Evolutionary conservation across 1,139 yeast species (phyloP), one percentile per base, ranked within the genome.

Genomic region (Wickerhamomyces sp.): DNA sequence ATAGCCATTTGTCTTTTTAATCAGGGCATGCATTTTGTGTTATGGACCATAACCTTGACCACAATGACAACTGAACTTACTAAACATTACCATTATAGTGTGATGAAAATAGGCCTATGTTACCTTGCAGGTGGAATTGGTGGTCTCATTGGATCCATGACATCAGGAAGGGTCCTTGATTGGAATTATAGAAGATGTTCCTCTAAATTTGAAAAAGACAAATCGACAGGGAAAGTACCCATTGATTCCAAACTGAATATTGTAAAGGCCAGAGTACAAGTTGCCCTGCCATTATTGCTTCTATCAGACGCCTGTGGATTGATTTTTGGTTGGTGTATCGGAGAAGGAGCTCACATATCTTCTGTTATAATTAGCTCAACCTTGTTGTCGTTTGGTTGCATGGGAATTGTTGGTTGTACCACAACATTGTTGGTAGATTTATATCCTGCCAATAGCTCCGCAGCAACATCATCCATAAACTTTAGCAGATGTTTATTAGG

Each of bases 21-120:
- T 0, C 73, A 76, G 3, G 78, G 86, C 0, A 47, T 85, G 8
- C 76, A 76, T 44, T 84, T 78, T 55, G 69, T 88, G 1, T 63
- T 75, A 4, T 85, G 90, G 89, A 76, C 81, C n/a, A 71, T 81
- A 63, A 68, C 77, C 28, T 68, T 81, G 42, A 82, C 94, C 0
- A 72, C 87, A 0, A 59, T 82, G 41, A 73, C 90, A 0, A 72
- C 83, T 0, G 60, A 72, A 6, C 59, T 85, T 21, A 59, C 74
- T 9, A 56, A 61, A 8, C 46, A 61, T 8, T 84, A 84, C 47
- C 64, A 67, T 5, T 74, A 75, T 44, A 48, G 68, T 3, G 73
- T 78, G 1, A 63, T 76, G 16, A 67, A 74, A 28, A 70, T 84
- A 33, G 95, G 94, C 1, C 56, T 79, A 21, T 77, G 86, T 34